Evolutionary conservation across 257 asterid species (phyloP).

Genomic region (Ligustrum vulgare): DNA sequence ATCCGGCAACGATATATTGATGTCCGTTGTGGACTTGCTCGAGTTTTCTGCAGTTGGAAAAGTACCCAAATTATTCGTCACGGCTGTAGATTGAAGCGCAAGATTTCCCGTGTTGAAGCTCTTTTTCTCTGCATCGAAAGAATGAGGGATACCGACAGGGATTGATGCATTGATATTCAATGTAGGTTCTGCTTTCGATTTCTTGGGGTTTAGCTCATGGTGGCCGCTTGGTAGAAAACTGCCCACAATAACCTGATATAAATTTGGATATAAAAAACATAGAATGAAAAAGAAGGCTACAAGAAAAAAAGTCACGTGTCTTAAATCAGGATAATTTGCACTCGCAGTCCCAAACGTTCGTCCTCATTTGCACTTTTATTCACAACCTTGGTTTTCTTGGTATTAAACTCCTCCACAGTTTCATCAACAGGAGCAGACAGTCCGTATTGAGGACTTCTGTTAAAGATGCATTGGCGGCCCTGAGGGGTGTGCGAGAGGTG

Average conservation of each 20-base stretch:
- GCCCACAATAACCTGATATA: slow-evolving; percentile 65
- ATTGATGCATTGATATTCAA: slow-evolving; percentile 24
- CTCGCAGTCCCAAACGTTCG: neutral
- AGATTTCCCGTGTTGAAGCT: slow-evolving; percentile 34
- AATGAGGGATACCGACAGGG: slow-evolving; percentile 29
- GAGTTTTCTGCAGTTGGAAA: slow-evolving; percentile 44
- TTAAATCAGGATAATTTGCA: neutral
- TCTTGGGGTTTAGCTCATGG: slow-evolving; percentile 61
- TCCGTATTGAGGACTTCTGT: too few species aligned
- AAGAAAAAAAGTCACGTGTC: neutral
- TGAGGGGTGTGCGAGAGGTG: too few species aligned
- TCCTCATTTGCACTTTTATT: neutral
- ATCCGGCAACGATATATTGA: slow-evolving; percentile 68
- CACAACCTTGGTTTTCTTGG: neutral
- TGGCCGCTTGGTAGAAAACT: slow-evolving; percentile 68
- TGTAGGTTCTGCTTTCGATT: slow-evolving; percentile 44
- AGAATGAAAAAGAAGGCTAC: neutral
- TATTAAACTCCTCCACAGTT: too few species aligned
- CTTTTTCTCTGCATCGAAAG: slow-evolving; percentile 35
- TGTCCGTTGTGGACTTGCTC: slow-evolving; percentile 58
- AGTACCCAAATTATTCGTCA: slow-evolving; percentile 41
- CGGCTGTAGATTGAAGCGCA: slow-evolving; percentile 37
- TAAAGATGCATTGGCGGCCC: too few species aligned
- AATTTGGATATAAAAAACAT: neutral
- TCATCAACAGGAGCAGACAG: too few species aligned